Base-by-base conservation (phyloP, 495 filamentous ascomycete genomes). In the Podospora fimiseda region DNA sequence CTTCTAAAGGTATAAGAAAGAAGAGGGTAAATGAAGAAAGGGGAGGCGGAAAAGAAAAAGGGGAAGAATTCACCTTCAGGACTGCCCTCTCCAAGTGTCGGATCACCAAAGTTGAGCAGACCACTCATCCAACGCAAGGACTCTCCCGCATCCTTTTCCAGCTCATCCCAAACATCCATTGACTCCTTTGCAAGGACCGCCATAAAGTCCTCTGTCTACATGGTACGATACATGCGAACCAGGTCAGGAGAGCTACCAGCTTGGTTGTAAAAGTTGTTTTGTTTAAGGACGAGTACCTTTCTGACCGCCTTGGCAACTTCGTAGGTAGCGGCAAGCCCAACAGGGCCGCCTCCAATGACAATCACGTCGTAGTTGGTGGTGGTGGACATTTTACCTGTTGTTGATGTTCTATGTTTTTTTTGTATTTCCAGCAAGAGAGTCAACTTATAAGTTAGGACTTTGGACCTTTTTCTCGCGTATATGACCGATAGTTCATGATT, bases 141-240 rank as follows among this genome's bases (percentile, higher is more conserved):
- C 20, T 43, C 27, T 15, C 55, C 58, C 11, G 54, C 39, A 43
- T 60, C 58, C 27, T 24, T 41, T 45, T 60, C 58, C 21, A 60
- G 58, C 16, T 56, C 37, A 15, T 60, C 33, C 57, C 57, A 60
- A 13, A 59, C 13, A 9, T 43, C 38, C 21, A 60, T 21, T 11
- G 38, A n/a, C 5, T 41, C 30, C 37, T 60, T 38, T 36, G 58
- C 58, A 23, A 57, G 41, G 27, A 53, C 54, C 19, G 58, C 58
- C 54, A 60, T 60, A 15, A 38, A 60, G 20, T 52, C 42, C 48
- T 60, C 58, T 24, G 58, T 60, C 22, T 60, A 60, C 53, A 60
- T 60, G 40, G 57, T 60, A 8, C 57, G 53, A 30, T 41, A 57
- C 57, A 60, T 60, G 42, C 57, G 48, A 21, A 41, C 54, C 2